Evolutionary conservation across 2,329 filamentous ascomycete species (phyloP).

Genomic region (Colletotrichum sp.): DNA sequence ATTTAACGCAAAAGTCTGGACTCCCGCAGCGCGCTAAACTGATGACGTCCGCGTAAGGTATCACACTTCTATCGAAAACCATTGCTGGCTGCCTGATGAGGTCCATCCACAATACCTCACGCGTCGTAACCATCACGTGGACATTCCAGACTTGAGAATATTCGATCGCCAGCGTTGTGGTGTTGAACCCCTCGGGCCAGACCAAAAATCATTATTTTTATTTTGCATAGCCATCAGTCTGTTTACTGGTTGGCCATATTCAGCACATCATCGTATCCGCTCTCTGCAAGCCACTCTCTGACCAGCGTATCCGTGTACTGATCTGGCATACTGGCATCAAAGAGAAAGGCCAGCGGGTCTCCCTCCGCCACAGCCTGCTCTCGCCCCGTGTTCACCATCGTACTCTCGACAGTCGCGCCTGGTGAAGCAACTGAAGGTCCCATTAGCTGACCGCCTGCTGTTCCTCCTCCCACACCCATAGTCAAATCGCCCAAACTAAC

Average conservation of each 20-base stretch:
- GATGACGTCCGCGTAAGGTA: neutral
- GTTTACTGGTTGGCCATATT: neutral
- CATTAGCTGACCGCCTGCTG: neutral
- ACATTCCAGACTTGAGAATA: neutral
- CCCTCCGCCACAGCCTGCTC: neutral
- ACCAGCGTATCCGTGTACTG: neutral
- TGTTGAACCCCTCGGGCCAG: neutral
- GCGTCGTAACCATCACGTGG: neutral
- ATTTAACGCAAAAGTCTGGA: neutral
- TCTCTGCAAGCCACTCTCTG: constrained; percentile 3
- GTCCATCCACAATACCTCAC: rapidly evolving
- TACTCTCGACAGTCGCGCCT: neutral
- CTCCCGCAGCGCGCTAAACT: neutral
- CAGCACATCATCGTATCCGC: neutral
- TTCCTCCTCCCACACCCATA: neutral
- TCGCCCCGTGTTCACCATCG: neutral
- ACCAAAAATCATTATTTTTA: neutral
- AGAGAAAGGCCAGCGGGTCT: neutral
- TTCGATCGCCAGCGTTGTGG: neutral
- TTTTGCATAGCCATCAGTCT: rapidly evolving
- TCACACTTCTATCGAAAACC: rapidly evolving
- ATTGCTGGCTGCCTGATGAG: neutral
- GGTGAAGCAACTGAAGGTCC: neutral
- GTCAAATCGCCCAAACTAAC: neutral
- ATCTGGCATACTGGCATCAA: neutral